These are phyloP conservation scores for Globisporangium mamillatum DNA, from an alignment of 352 stramenopile genomes.

Conservation along the genomic window DNA sequence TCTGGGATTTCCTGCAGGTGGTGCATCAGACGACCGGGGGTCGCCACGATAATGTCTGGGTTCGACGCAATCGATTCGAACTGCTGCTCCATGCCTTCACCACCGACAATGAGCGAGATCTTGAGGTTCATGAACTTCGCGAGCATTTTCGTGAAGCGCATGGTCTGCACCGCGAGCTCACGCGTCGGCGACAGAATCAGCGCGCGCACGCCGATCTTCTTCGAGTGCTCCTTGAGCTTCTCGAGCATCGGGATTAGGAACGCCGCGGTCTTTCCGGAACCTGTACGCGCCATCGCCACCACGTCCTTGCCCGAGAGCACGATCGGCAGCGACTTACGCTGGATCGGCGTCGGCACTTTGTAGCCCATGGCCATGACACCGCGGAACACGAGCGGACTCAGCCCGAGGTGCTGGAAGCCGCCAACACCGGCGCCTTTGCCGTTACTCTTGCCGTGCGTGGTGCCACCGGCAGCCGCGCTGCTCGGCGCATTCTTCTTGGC, in stretches of 20 bases:
- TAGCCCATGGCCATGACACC: constrained; percentile 94
- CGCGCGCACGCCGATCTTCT: constrained; percentile 80
- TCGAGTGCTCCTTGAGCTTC: constrained; percentile 93
- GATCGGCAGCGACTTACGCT: constrained; percentile 97
- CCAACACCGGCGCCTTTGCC: constrained; percentile 71
- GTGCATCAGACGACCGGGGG: constrained; percentile 93
- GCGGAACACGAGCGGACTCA: constrained; percentile 75
- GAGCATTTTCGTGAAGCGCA: constrained; percentile 87
- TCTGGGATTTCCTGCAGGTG: constrained; percentile 92
- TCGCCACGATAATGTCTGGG: constrained; percentile 94
- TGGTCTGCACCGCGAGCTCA: constrained; percentile 98
- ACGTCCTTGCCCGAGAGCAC: constrained; percentile 96
- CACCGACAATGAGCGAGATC: constrained; percentile 94
- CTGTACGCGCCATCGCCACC: constrained; percentile 98
- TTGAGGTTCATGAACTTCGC: constrained; percentile 91
- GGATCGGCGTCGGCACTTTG: constrained; percentile 98
- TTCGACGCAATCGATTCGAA: constrained; percentile 94
- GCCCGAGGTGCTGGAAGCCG: constrained; percentile 83
- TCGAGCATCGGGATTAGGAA: constrained; percentile 99
- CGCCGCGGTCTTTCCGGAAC: constrained; percentile 97
- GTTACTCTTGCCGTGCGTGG: constrained; percentile 76
- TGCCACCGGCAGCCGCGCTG: constrained; percentile 21
- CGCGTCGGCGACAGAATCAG: constrained; percentile 96
- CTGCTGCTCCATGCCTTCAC: constrained; percentile 98
- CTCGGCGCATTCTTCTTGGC: constrained; percentile 34